These are phyloP conservation scores for Spatholobus suberectus DNA, from an alignment of 306 rosid species.

Conservation along the genomic window DNA sequence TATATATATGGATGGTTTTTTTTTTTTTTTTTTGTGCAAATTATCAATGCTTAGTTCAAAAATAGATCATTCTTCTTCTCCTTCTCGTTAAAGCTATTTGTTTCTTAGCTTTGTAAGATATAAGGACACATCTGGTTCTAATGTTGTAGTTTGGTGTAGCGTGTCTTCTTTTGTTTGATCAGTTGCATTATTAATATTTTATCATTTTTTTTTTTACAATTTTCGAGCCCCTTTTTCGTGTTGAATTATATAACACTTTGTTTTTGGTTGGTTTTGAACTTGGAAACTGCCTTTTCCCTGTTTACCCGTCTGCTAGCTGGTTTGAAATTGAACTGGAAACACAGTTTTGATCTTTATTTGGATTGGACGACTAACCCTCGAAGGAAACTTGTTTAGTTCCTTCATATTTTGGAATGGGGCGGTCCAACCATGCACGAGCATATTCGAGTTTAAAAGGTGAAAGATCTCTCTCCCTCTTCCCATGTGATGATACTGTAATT, in stretches of 20 bases:
- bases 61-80: constrained; percentile 41
- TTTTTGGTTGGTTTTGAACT: constrained; percentile 48
- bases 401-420: constrained; percentile 44
- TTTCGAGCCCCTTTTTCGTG: background rate
- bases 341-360: constrained; percentile 40
- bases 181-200: background rate
- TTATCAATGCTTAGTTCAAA: constrained; percentile 44
- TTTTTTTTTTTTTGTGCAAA: constrained; percentile 39
- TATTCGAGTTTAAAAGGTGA: constrained; percentile 53
- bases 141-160: constrained; percentile 30
- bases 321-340: constrained; percentile 47
- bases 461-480: constrained; percentile 36
- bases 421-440: constrained; percentile 58
- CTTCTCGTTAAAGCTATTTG: constrained; percentile 31
- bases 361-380: constrained; percentile 37
- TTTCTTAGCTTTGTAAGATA: constrained; percentile 43
- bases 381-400: constrained; percentile 1
- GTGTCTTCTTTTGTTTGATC: constrained; percentile 32
- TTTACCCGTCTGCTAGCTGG: constrained; percentile 54
- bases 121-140: constrained; percentile 41
- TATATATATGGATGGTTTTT: constrained; percentile 31
- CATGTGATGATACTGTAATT: constrained; percentile 41
- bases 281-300: constrained; percentile 56
- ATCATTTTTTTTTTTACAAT: background rate
- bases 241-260: constrained; percentile 32